These are phyloP conservation scores for Pinus albicaulis DNA, from an alignment of 75 land plant species.

Conservation along the genomic window DNA sequence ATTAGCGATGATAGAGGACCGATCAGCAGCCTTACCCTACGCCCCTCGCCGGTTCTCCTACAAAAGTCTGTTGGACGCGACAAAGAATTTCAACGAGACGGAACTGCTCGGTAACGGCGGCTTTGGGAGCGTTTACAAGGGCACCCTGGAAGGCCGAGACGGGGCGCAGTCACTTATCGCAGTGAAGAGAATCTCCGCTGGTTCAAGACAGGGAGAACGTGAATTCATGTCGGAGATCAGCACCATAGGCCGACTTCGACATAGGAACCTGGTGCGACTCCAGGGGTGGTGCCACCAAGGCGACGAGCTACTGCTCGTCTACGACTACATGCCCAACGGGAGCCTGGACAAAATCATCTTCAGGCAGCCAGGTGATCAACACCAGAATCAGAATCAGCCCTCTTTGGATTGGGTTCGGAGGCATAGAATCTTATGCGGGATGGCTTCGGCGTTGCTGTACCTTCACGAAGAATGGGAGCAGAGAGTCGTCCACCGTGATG, in stretches of 20 bases:
- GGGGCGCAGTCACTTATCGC: neutral
- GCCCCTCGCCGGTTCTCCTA: neutral
- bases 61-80: neutral
- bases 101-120: constrained; percentile 11
- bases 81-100: constrained; percentile 5
- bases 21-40: neutral
- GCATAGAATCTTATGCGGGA: constrained; percentile 13
- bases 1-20: neutral
- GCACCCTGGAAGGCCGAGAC: neutral
- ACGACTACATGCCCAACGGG: constrained; percentile 41
- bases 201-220: constrained; percentile 28
- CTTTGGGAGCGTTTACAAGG: constrained; percentile 11
- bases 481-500: constrained; percentile 17
- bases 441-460: constrained; percentile 18
- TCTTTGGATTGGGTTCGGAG: constrained; percentile 3
- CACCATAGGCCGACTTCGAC: constrained; percentile 39
- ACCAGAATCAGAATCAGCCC: too few relatives aligned
- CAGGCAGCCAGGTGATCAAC: neutral
- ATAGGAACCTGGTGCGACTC: constrained; percentile 45
- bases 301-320: constrained; percentile 35
- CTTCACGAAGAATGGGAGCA: constrained; percentile 20
- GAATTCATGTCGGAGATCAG: constrained; percentile 42
- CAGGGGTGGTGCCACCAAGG: constrained; percentile 44
- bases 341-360: constrained; percentile 27
- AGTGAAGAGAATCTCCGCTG: constrained; percentile 16